phyloP scores from a whole-genome alignment of 495 filamentous ascomycete genomes.

The Aspergillus nanangensis region DNA sequence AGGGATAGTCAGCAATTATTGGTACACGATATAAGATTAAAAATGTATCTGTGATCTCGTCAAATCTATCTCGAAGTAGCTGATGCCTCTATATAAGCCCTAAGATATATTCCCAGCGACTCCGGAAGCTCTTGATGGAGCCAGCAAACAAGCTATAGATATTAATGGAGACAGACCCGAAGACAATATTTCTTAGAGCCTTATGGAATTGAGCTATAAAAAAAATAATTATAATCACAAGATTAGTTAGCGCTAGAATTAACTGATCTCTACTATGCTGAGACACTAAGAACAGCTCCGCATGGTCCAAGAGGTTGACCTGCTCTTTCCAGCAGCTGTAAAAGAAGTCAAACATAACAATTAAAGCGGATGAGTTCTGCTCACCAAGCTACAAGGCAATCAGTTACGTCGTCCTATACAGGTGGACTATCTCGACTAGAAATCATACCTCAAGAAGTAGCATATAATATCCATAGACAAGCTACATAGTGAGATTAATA shows the following conservation, averaged over 20 bases:
- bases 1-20: no score
- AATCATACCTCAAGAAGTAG: constrained; percentile 36
- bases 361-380: constrained; percentile 26
- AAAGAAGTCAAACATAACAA: constrained; percentile 32
- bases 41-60: constrained; percentile 19
- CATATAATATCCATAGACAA: constrained; percentile 34
- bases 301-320: constrained; percentile 28
- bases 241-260: constrained; percentile 27
- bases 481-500: constrained; percentile 30
- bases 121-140: constrained; percentile 26
- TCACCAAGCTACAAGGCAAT: constrained; percentile 38
- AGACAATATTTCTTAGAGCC: constrained; percentile 15
- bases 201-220: constrained; percentile 29
- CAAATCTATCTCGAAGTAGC: constrained; percentile 19
- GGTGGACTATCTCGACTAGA: no score
- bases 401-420: no score
- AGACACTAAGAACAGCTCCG: constrained; percentile 30
- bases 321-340: constrained; percentile 25
- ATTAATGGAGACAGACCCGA: constrained; percentile 26
- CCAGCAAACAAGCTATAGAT: constrained; percentile 27
- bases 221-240: constrained; percentile 28
- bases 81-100: constrained; percentile 36
- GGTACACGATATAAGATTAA: no score
- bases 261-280: constrained; percentile 38
- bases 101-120: constrained; percentile 25